phyloP scores from a whole-genome alignment of 2,329 filamentous ascomycete genomes.

The Aureobasidium vineae region DNA sequence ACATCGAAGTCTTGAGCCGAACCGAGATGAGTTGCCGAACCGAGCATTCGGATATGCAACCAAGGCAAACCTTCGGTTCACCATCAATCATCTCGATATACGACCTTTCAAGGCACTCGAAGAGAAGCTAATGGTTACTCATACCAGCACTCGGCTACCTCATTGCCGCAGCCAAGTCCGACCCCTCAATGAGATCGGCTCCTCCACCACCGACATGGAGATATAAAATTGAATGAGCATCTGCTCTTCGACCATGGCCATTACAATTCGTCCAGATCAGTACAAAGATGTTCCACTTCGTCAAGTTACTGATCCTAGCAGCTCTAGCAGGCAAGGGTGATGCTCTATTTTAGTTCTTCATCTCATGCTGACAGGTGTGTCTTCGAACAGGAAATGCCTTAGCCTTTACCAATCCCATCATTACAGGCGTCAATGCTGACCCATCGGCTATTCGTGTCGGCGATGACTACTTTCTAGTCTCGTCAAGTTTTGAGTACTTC shows the following conservation, averaged over 20 bases:
- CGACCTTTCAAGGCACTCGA: not conserved
- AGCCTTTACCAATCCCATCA: constrained; percentile 4
- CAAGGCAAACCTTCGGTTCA: not conserved
- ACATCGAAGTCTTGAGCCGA: not conserved
- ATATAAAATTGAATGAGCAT: not conserved
- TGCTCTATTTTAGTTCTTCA: not conserved
- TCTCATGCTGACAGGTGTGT: not conserved
- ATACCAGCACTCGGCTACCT: not conserved
- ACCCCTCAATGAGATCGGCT: not conserved
- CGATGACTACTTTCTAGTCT: constrained; percentile 10
- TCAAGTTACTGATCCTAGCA: not conserved
- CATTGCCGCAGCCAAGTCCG: not conserved
- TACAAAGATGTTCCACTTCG: not conserved
- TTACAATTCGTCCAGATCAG: no score
- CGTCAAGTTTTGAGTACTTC: not conserved
- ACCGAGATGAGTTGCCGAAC: not conserved
- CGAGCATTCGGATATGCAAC: not conserved
- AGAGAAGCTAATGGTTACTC: not conserved
- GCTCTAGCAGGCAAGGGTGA: not conserved
- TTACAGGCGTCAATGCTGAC: constrained; percentile 5
- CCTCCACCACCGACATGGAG: not conserved
- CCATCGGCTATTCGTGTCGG: constrained; percentile 1
- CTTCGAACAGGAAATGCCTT: not conserved
- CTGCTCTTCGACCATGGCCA: no score
- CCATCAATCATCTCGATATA: not conserved